Percentiles rank a stretch among this genome's conserved stretches.
phyloP scores from a whole-genome alignment of 306 rosid species.

The Cucurbita maxima region DNA sequence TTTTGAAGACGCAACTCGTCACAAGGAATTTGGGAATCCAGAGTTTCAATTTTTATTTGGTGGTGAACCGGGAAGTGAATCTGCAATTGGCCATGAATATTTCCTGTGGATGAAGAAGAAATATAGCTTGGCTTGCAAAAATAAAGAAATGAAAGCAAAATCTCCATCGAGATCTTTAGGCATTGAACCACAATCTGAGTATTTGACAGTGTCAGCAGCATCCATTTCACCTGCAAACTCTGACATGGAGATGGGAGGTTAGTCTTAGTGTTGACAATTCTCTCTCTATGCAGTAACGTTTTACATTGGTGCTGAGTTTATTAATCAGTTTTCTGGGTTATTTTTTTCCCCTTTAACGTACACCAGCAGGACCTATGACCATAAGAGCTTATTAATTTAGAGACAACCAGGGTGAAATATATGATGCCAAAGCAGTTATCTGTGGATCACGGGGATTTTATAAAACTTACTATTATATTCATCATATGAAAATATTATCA shows the following conservation, averaged over 20 bases:
- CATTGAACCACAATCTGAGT: slow-evolving; percentile 13
- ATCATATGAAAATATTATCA: not conserved
- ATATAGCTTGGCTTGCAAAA: slow-evolving; percentile 22
- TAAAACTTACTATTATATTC: not conserved
- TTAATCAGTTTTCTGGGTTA: not conserved
- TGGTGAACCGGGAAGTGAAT: slow-evolving; percentile 43
- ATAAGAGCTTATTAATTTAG: not conserved
- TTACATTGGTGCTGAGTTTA: not conserved
- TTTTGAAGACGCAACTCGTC: slow-evolving; percentile 29
- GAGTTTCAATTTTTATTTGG: slow-evolving; percentile 43
- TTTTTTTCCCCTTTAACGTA: not conserved
- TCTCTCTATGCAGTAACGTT: not conserved
- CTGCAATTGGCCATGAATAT: slow-evolving; percentile 29
- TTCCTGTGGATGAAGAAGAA: slow-evolving; percentile 49
- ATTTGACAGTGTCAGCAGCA: slow-evolving; percentile 18
- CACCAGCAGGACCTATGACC: not conserved
- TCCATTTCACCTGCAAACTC: slow-evolving; percentile 42
- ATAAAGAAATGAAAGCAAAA: slow-evolving; percentile 14
- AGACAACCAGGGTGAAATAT: not conserved
- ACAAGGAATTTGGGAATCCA: slow-evolving; percentile 29
- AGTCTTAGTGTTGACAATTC: slow-evolving; percentile 15
- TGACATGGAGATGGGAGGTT: slow-evolving; percentile 99
- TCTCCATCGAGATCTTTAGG: slow-evolving; percentile 6
- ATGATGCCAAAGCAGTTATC: not conserved
- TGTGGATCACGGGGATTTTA: not conserved